Evolutionary conservation across 371 early-diverging fungal species (phyloP), one percentile per base, ranked within the genome.

Genomic region (Aphelidium insulamus): DNA sequence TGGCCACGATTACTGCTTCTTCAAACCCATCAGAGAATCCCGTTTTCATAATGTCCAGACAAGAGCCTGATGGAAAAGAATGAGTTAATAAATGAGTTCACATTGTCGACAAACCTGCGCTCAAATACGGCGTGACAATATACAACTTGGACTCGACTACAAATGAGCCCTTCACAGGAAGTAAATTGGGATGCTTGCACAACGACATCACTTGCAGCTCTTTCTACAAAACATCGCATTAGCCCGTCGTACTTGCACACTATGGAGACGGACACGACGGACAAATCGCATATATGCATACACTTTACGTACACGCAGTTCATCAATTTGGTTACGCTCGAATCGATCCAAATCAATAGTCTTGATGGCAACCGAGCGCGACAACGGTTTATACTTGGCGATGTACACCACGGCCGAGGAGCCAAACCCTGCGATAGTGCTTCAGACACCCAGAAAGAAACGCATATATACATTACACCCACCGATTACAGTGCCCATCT

Each of bases 261-360:
- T 19, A 17, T 20, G 17, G 19, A 20, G 14, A 7, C 22, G 27
- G n/a, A 19, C 14, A 10, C 19, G 28, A 30, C 14, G 14, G 24
- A 16, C 19, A n/a, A 17, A 40, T 19, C 12, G 10, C 10, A 14
- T 9, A 19, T 30, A 30, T 29, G 22, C 18, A 14, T 11, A 21
- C 11, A 15, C 30, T 45, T 6, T 1, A 45, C 48, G 26, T 61
- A 77, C 74, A 48, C 86, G 45, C 30, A 86, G 64, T 48, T 83
- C 83, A 43, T 83, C 86, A 38, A 86, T 86, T 49, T 87, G 87
- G 49, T 82, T 78, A 12, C 85, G 62, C 44, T 83, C 85, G 64
- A 87, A 87, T 68, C 69, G 62, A 48, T 87, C 87, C 44, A 87
- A 46, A 46, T 87, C 85, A 43, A 87, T 81, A 48, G 80, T 67